Conservation (phyloP, 192 early-diverging fungal species). For the Mortierella hygrophila region DNA sequence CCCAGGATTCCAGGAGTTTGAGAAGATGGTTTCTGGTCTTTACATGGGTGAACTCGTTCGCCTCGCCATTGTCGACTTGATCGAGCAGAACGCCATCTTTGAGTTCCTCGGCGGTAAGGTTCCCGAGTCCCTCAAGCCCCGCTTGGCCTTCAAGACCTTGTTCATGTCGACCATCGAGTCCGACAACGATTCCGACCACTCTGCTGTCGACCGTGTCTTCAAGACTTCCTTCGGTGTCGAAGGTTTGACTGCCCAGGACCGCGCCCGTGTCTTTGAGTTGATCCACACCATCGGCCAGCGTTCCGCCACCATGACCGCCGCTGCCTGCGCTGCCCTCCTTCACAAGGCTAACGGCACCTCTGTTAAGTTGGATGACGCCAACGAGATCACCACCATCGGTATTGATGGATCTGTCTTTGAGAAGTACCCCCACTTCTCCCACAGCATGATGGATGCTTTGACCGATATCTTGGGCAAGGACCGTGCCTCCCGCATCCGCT, state of each 20-base stretch:
- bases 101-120: conserved; percentile 76
- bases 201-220: conserved; percentile 74
- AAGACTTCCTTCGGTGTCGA: conserved; percentile 67
- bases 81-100: conserved; percentile 81
- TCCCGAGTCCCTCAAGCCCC: conserved; percentile 71
- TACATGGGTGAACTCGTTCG: conserved; percentile 95
- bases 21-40: conserved; percentile 97
- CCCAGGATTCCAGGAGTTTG: conserved; percentile 90
- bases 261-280: conserved; percentile 81
- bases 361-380: conserved; percentile 52
- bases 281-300: conserved; percentile 70
- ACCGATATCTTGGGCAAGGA: conserved; percentile 81
- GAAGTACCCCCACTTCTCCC: conserved; percentile 88
- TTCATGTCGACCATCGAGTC: conserved; percentile 74
- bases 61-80: conserved; percentile 83
- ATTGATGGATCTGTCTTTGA: conserved; percentile 94
- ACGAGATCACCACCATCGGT: conserved; percentile 77
- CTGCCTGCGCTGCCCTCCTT: conserved; percentile 74
- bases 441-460: conserved; percentile 80
- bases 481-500: conserved; percentile 76
- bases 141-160: conserved; percentile 83
- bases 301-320: conserved; percentile 86
- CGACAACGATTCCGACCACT: conserved; percentile 74
- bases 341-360: conserved; percentile 70
- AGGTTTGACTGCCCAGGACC: conserved; percentile 67